Evolutionary conservation across 352 stramenopile genomes (phyloP).

Genomic region (Globisporangium sylvaticum): DNA sequence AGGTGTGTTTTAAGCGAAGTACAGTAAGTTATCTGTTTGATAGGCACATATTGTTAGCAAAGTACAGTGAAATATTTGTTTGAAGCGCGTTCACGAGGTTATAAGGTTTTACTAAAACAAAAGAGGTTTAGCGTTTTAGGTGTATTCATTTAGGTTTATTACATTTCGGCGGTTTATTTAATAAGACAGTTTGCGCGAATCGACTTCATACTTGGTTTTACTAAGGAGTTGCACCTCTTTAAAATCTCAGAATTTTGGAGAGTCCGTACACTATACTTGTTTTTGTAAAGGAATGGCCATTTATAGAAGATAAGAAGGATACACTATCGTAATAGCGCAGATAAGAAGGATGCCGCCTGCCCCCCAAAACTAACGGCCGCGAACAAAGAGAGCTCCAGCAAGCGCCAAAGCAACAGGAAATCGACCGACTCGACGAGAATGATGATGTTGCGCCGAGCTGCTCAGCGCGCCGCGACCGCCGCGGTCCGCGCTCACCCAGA

Average conservation of each 20-base stretch:
- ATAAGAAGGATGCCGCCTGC: neutral
- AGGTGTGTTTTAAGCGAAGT: neutral
- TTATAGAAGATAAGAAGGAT: neutral
- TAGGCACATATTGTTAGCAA: neutral
- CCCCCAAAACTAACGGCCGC: conserved; percentile 10
- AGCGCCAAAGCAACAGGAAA: neutral
- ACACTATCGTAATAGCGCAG: neutral
- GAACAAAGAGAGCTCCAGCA: conserved; percentile 17
- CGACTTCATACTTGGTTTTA: neutral
- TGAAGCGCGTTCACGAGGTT: neutral
- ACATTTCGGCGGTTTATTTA: neutral
- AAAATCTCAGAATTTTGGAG: neutral
- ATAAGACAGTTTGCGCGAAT: neutral
- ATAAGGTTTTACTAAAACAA: neutral
- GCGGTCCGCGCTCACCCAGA: conserved; percentile 10
- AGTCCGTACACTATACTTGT: neutral
- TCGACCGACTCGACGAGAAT: neutral
- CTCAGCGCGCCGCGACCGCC: conserved; percentile 23
- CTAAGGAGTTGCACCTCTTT: neutral
- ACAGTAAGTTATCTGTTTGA: neutral
- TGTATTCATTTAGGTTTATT: neutral
- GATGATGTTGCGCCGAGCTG: conserved; percentile 20
- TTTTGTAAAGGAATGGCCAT: neutral
- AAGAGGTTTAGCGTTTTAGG: too few relatives aligned
- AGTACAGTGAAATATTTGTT: neutral